Conservation (phyloP, 2,329 filamentous ascomycete genomes). For the Salinomyces thailandicus region DNA sequence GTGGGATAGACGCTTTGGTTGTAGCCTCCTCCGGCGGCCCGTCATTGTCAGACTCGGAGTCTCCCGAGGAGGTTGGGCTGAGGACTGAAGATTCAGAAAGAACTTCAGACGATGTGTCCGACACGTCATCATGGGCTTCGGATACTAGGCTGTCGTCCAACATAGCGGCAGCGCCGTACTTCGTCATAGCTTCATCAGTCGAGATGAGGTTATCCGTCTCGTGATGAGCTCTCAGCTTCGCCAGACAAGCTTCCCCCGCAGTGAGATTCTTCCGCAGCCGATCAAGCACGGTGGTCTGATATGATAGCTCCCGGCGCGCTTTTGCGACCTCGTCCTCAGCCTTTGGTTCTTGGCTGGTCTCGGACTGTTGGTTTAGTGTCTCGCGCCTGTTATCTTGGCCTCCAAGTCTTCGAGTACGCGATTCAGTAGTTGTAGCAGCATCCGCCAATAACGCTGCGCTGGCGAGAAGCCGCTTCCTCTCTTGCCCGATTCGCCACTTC, state of each 20-base stretch:
- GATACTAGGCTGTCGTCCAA: not conserved
- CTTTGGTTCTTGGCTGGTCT: not conserved
- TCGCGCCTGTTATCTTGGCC: not conserved
- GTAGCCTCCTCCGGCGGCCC: slow-evolving; percentile 29
- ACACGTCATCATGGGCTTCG: slow-evolving; percentile 7
- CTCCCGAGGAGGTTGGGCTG: slow-evolving; percentile 16
- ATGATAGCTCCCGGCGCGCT: slow-evolving; percentile 8
- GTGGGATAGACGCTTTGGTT: slow-evolving; percentile 22
- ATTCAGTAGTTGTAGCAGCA: not conserved
- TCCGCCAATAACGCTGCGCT: slow-evolving; percentile 9
- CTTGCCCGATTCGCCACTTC: slow-evolving; percentile 19
- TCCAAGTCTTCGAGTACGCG: not conserved
- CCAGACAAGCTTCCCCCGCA: slow-evolving; percentile 8
- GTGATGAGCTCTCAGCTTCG: slow-evolving; percentile 1
- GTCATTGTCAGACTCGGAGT: slow-evolving; percentile 22
- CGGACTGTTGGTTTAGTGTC: not conserved
- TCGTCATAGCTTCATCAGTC: not conserved
- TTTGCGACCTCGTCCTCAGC: slow-evolving; percentile 9
- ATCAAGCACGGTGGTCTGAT: slow-evolving; percentile 19
- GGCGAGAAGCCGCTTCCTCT: slow-evolving; percentile 25
- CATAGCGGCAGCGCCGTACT: not conserved
- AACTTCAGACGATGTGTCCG: slow-evolving; percentile 15
- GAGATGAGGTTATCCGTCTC: not conserved
- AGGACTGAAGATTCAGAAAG: slow-evolving; percentile 21
- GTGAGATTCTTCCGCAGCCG: slow-evolving; percentile 24